These are phyloP conservation scores for Astragalus membranaceus DNA, from an alignment of 306 rosid genomes.

Conservation along the genomic window DNA sequence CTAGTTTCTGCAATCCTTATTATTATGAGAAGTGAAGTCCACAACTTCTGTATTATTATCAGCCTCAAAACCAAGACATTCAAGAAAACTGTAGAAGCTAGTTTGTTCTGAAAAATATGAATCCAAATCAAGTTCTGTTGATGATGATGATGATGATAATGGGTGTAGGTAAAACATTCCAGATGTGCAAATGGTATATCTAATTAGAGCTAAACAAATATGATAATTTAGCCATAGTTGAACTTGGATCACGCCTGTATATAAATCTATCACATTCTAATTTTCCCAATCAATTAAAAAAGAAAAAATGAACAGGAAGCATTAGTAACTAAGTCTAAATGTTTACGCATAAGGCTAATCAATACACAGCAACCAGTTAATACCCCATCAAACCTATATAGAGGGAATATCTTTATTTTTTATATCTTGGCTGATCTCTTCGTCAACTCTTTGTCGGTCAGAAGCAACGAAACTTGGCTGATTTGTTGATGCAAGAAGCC, in stretches of 20 bases:
- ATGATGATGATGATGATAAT: slow-evolving; percentile 2
- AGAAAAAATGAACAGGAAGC: background rate
- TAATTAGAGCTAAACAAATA: no score
- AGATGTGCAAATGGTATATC: no score
- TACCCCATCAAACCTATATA: slow-evolving; percentile 13
- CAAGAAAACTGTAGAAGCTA: background rate
- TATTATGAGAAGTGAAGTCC: background rate
- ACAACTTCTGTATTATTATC: background rate
- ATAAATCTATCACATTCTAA: background rate
- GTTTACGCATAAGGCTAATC: slow-evolving; percentile 2
- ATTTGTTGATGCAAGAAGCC: slow-evolving; percentile 88
- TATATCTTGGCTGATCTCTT: slow-evolving; percentile 19
- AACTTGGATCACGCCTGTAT: background rate
- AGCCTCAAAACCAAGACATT: slow-evolving; percentile 2
- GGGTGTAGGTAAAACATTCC: background rate
- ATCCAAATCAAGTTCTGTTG: background rate
- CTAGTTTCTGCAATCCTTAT: background rate
- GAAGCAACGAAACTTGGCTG: slow-evolving; percentile 70
- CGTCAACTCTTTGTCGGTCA: slow-evolving; percentile 27
- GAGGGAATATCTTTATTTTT: slow-evolving; percentile 19
- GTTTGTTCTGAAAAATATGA: slow-evolving; percentile 14
- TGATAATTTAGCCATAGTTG: no score
- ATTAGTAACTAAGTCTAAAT: background rate
- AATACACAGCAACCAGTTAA: background rate
- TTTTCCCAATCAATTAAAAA: background rate